phyloP scores from a whole-genome alignment of 2,329 filamentous ascomycete genomes.

The Dactylella cylindrospora region DNA sequence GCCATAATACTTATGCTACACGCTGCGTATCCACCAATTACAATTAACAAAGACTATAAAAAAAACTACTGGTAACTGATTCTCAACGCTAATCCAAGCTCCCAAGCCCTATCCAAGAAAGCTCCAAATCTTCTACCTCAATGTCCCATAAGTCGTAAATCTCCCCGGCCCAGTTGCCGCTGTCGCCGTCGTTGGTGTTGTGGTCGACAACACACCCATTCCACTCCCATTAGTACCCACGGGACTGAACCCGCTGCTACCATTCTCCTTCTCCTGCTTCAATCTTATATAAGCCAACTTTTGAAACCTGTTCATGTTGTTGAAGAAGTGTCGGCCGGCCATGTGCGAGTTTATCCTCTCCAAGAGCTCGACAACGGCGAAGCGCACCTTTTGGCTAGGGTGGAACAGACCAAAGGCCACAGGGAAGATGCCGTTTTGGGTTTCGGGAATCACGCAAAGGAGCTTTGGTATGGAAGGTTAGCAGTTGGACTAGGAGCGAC shows the following conservation, averaged over 20 bases:
- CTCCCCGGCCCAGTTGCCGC: constrained; percentile 38
- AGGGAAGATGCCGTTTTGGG: constrained; percentile 86
- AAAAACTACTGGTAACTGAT: too few species aligned
- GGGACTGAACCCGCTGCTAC: constrained; percentile 23
- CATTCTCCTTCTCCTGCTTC: constrained; percentile 62
- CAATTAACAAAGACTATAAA: too few species aligned
- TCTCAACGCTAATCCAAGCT: too few species aligned
- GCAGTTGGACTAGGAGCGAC: neutral
- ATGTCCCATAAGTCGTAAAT: constrained; percentile 22
- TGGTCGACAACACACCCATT: constrained; percentile 10
- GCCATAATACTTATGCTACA: too few species aligned
- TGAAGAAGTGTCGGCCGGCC: constrained; percentile 92
- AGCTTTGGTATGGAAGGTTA: constrained; percentile 57
- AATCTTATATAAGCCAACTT: constrained; percentile 82
- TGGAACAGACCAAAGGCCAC: constrained; percentile 89
- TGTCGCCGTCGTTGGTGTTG: constrained; percentile 42
- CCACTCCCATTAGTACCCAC: constrained; percentile 13
- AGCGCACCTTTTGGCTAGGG: constrained; percentile 75
- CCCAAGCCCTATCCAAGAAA: too few species aligned
- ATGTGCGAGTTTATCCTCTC: constrained; percentile 79
- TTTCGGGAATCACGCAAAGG: constrained; percentile 78
- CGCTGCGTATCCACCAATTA: too few species aligned
- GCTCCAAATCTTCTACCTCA: too few species aligned
- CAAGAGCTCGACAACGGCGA: constrained; percentile 74
- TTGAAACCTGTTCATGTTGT: constrained; percentile 78